phyloP scores from a whole-genome alignment of 2,329 filamentous ascomycete genomes.

The Leptosphaerulina australis region DNA sequence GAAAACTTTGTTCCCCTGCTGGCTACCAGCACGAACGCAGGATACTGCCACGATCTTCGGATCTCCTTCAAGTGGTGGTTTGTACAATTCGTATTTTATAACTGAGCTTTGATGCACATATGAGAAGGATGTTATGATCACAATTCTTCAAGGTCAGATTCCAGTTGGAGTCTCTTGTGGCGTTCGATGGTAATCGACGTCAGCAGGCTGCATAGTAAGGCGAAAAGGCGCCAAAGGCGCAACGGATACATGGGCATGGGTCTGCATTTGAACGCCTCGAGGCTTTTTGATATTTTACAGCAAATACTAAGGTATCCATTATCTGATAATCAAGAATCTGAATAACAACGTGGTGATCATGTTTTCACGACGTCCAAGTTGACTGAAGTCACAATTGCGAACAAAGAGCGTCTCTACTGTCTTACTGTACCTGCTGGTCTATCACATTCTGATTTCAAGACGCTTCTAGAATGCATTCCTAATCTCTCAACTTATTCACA shows the following conservation, averaged over 20 bases:
- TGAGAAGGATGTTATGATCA: background rate
- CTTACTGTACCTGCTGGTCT: no score
- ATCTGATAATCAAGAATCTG: no score
- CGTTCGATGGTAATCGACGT: background rate
- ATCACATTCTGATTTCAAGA: no score
- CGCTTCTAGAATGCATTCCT: no score
- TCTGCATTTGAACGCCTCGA: slow-evolving; percentile 15
- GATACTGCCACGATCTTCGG: background rate
- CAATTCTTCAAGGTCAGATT: background rate
- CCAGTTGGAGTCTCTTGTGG: background rate
- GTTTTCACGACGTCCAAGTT: no score
- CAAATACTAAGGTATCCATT: slow-evolving; percentile 11
- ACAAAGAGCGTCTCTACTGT: no score
- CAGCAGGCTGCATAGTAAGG: slow-evolving; percentile 2
- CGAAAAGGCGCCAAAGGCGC: slow-evolving; percentile 1
- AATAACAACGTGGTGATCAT: no score
- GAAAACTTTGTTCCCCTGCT: background rate
- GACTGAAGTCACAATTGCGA: no score
- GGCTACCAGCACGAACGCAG: background rate
- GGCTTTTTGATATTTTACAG: slow-evolving; percentile 9
- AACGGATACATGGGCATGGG: slow-evolving; percentile 6
- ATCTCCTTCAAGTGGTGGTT: background rate
- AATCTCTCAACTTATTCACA: no score
- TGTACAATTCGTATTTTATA: slow-evolving; percentile 10
- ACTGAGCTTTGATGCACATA: slow-evolving; percentile 15